phyloP scores from a whole-genome alignment of 768 basidiomycete species.

The Naganishia antarctica region DNA sequence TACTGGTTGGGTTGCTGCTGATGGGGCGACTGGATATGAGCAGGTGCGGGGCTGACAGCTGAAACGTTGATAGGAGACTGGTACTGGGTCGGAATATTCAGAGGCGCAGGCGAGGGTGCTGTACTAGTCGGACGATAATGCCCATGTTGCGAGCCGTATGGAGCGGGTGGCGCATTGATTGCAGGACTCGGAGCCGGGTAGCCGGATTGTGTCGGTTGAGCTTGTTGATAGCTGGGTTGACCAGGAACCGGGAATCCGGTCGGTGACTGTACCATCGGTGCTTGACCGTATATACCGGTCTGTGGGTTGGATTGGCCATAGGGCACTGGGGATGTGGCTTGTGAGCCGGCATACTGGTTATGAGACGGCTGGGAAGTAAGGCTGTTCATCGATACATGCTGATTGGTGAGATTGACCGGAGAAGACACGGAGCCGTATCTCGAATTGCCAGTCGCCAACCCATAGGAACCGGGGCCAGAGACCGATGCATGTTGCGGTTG shows the following conservation, averaged over 20 bases:
- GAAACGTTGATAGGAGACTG: neutral
- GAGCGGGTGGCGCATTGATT: neutral
- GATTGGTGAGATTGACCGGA: neutral
- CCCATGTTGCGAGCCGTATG: neutral
- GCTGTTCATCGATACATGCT: constrained; percentile 7
- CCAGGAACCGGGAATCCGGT: constrained; percentile 5
- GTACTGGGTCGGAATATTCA: constrained; percentile 3
- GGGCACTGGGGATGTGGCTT: neutral
- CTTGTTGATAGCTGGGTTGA: neutral
- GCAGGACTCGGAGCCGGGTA: neutral
- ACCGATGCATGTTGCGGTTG: constrained; percentile 1
- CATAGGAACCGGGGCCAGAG: neutral
- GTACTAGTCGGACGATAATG: constrained; percentile 12
- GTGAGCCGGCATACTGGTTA: neutral
- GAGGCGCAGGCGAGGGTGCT: constrained; percentile 13
- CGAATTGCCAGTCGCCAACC: neutral
- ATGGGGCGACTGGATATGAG: neutral
- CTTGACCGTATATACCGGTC: neutral
- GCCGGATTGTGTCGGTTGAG: neutral
- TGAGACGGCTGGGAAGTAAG: neutral
- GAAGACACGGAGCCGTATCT: constrained; percentile 4
- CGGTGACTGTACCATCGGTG: neutral
- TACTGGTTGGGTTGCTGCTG: constrained; percentile 14
- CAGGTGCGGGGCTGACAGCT: constrained; percentile 20
- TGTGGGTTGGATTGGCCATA: constrained; percentile 1